A percentile compares a stretch with the other conserved stretches of the same genome.
These are phyloP conservation scores for Cryptosporidium viatorum DNA, from an alignment of 169 alveolate genomes.

Conservation along the genomic window DNA sequence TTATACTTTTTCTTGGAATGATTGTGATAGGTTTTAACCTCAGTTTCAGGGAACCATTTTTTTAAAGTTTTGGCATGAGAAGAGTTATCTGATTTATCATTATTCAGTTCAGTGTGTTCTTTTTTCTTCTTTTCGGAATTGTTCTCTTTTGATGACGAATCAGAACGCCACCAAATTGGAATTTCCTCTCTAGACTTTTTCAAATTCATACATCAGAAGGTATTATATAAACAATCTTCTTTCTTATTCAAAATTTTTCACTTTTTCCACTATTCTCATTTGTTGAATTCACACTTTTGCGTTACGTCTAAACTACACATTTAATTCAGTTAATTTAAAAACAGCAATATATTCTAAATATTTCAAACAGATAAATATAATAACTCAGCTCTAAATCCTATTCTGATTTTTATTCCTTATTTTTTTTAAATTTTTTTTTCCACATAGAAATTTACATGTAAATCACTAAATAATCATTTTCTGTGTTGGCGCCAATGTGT, in stretches of 20 bases:
- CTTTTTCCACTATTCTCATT: constrained; percentile 25
- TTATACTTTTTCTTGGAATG: background rate
- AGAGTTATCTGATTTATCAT: background rate
- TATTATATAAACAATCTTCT: background rate
- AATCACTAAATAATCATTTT: constrained; percentile 23
- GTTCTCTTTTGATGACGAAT: constrained; percentile 28
- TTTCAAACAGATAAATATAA: background rate
- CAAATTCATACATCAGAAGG: constrained; percentile 34
- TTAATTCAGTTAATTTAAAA: background rate
- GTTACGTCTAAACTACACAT: constrained; percentile 63
- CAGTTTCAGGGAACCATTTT: constrained; percentile 56
- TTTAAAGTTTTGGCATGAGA: constrained; percentile 21
- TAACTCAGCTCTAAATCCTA: background rate
- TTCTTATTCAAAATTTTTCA: background rate
- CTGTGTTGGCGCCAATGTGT: constrained; percentile 24
- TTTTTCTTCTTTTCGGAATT: constrained; percentile 10
- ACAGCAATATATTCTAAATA: background rate
- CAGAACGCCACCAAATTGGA: constrained; percentile 76
- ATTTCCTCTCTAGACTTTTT: constrained; percentile 41
- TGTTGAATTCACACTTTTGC: constrained; percentile 64
- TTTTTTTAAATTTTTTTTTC: background rate
- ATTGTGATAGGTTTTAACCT: background rate
- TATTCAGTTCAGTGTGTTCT: background rate
- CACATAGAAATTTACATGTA: background rate
- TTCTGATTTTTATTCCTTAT: background rate